Evolutionary conservation across 2,329 filamentous ascomycete genomes (phyloP), one percentile per base, ranked within the genome.

Genomic region (Cytospora chrysosperma): DNA sequence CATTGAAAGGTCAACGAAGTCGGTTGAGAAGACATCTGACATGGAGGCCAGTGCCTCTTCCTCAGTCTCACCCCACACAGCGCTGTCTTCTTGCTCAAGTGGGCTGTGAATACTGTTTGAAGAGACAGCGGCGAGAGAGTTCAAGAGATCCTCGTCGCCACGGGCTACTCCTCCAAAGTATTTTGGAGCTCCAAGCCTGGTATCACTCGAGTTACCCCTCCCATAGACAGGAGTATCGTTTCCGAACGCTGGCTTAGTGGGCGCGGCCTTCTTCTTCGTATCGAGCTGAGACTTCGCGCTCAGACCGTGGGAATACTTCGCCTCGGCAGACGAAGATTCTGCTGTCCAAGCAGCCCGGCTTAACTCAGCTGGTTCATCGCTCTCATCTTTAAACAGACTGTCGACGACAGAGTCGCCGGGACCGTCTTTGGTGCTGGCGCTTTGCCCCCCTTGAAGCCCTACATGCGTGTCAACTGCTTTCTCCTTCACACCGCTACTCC

Each of bases 391-490:
- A 19, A 13, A 3, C n/a, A 56, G 1, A 15, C 40, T 27, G 12
- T 61, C 59, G 43, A 55, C 27, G 15, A 61, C n/a, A 12, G 59
- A 50, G 10, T 34, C 40, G 12, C 28, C 59, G 8, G 59, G 55
- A 37, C 49, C 55, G 27, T 50, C 32, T 19, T 61, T 51, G 28
- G 59, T 61, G 8, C 51, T 61, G 51, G 47, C 49, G n/a, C 59
- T 61, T 49, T 50, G n/a, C 12, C 21, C 12, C 49, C 50, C 55
- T 7, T 17, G 10, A 9, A 61, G 21, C 26, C 32, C 50, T 7
- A 28, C 19, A 10, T 54, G 58, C 2, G 17, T 43, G 17, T 21
- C n/a, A 32, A 15, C 34, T 1, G 8, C 27, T 24, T 12, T 7
- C 12, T 37, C 26, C 24, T 54, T 54, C 8, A 2, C n/a, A 8